Evolutionary conservation across 345 rosid genomes (phyloP), one percentile per base, ranked within the genome.

Genomic region (Melaleuca alternifolia): DNA sequence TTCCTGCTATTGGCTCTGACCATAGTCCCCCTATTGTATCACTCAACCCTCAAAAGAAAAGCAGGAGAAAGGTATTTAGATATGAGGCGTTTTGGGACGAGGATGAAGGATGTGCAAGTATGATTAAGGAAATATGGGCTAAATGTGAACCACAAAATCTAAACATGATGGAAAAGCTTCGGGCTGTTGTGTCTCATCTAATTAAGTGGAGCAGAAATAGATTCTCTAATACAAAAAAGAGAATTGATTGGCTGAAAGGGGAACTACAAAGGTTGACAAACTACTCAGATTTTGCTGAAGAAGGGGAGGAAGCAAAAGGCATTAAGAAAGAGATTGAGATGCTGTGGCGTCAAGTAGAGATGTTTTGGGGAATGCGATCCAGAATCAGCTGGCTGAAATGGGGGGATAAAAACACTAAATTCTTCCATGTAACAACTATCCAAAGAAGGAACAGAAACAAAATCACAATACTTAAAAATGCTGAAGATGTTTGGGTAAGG

Each of bases 1-100:
- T 54, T 0, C n/a, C n/a, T 0, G 5, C n/a, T 0, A 54, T 54
- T 0, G n/a, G n/a, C 4, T 54, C 11, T 21, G 0, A 10, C 8
- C n/a, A 54, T 5, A 21, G 0, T 21, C 2, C 59, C 21, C n/a
- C 21, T 3, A 23, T 23, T 54, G 11, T 3, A 23, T 54, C 12
- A 54, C 12, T 10, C 9, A 21, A 11, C 12, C 2, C n/a, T 8
- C 21, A 21, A 5, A 21, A 21, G 1, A 26, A 41, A 4, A 2
- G 41, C 2, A 41, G 41, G 41, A 4, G 41, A 4, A 41, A 4
- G 41, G 4, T 4, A 2, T 41, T 41, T 41, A 0, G 6, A 54
- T 54, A 0, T 23, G 59, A 54, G 21, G n/a, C n/a, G 8, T 54
- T 21, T 0, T 54, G 5, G n/a, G 21, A 0, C 1, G 0, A 54